Evolutionary conservation across 805 yeast species (phyloP), one percentile per base, ranked within the genome.

Genomic region (Saturnispora sanitii): DNA sequence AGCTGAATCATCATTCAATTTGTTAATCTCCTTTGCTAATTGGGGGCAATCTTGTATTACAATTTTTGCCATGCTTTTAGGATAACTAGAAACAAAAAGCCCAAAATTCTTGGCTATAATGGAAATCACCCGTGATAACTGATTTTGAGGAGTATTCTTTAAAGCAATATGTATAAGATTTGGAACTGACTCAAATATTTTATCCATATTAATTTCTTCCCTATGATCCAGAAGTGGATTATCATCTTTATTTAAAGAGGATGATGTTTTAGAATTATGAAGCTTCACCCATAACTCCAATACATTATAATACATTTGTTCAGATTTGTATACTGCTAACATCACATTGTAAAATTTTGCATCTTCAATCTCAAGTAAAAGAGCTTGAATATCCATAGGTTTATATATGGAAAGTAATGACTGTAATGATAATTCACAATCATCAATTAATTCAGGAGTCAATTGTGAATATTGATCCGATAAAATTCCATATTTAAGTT

Each of bases 371-470:
- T 69, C 63, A 15, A 67, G 66, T 7, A 78, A 56, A 33, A 85
- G 56, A 17, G 57, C 59, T 2, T 67, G 66, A 19, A 72, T 62
- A 49, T 75, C 68, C 1, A 70, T 61, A 0, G 90, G 85, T 38
- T 71, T 75, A 54, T 79, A 81, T 1, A 68, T 66, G 0, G 94
- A 74, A 1, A 90, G 54, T 15, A 92, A 55, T 35, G 86, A 71
- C 50, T 80, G 84, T 8, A 87, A 57, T 11, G 94, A 88, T 34
- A 82, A 65, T 54, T 90, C 90, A 49, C 84, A 75, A 21, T 65
- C 70, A 39, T 63, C 67, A 37, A 68, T 46, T 1, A 51, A 52
- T 1, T 46, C 48, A 8, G 56, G 57, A 13, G 61, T 50, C 12
- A 39, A 15, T 37, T 56, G 62, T 16, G 63, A 49, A 9, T 20